phyloP scores from a whole-genome alignment of 2,329 filamentous ascomycete genomes.

The Septoria linicola region DNA sequence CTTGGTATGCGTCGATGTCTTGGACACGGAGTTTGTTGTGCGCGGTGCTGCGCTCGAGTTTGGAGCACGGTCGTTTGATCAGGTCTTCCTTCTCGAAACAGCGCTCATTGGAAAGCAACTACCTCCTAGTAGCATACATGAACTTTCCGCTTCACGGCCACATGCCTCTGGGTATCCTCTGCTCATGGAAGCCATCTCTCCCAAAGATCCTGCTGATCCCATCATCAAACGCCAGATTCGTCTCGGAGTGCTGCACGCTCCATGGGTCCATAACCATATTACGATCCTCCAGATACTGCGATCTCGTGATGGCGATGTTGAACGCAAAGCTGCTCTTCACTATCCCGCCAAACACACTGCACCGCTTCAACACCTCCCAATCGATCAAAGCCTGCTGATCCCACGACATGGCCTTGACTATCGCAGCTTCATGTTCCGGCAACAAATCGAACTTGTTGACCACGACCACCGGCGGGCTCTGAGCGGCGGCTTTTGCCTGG shows the following conservation, averaged over 20 bases:
- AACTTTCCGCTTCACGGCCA: conserved; percentile 31
- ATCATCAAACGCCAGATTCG: conserved; percentile 33
- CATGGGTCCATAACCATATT: conserved; percentile 30
- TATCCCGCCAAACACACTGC: conserved; percentile 47
- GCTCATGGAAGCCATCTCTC: conserved; percentile 30
- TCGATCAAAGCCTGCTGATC: conserved; percentile 54
- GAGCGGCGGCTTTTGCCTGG: conserved; percentile 38
- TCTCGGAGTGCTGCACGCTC: conserved; percentile 28
- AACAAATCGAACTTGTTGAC: conserved; percentile 49
- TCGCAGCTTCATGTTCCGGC: conserved; percentile 36
- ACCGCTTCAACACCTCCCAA: conserved; percentile 51
- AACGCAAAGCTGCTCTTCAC: conserved; percentile 50
- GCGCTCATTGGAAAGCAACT: too few species aligned
- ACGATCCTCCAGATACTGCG: conserved; percentile 32
- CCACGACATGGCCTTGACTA: conserved; percentile 44
- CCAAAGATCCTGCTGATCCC: conserved; percentile 32
- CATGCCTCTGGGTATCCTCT: conserved; percentile 32
- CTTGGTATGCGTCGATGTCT: too few species aligned
- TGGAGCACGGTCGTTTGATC: too few species aligned
- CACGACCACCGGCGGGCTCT: conserved; percentile 40
- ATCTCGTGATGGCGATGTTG: conserved; percentile 49
- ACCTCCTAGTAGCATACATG: too few species aligned
- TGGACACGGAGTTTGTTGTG: too few species aligned
- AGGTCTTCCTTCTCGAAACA: too few species aligned
- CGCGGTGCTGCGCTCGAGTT: too few species aligned